phyloP scores from a whole-genome alignment of 306 rosid species.

The Rosa persica region DNA sequence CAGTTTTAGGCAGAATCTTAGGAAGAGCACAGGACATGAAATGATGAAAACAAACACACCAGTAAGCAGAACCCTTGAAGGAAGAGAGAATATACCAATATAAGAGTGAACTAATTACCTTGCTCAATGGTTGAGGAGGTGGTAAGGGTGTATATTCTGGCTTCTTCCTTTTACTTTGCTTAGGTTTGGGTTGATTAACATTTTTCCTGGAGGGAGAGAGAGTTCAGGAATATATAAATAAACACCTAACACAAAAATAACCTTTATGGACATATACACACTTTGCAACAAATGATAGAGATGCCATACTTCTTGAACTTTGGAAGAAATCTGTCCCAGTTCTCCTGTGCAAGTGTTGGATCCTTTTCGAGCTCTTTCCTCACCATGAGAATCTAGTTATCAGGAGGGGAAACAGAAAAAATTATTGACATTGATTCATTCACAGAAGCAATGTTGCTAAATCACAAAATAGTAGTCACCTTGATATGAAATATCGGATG shows the following conservation, averaged over 20 bases:
- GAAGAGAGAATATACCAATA: constrained; percentile 10
- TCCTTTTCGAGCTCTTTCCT: constrained; percentile 90
- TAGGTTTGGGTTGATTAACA: constrained; percentile 70
- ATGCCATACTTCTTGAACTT: constrained; percentile 75
- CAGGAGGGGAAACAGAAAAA: constrained; percentile 1
- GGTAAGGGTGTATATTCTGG: constrained; percentile 77
- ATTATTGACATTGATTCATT: neutral
- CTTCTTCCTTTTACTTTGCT: constrained; percentile 63
- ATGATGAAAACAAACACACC: neutral
- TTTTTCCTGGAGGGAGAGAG: constrained; percentile 62
- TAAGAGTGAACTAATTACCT: constrained; percentile 50
- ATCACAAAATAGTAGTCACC: constrained; percentile 40
- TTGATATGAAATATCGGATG: constrained; percentile 91
- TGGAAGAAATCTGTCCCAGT: constrained; percentile 96
- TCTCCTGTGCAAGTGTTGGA: constrained; percentile 82
- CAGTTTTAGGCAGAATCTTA: neutral
- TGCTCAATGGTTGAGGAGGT: constrained; percentile 86
- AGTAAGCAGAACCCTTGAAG: constrained; percentile 4
- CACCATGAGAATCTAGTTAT: constrained; percentile 75
- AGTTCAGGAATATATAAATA: neutral
- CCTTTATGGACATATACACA: constrained; percentile 6
- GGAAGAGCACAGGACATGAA: neutral
- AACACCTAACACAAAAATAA: neutral
- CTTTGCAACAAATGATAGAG: neutral
- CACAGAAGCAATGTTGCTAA: neutral